A percentile compares a stretch with the other conserved stretches of the same genome.
phyloP scores from a whole-genome alignment of 2,329 filamentous ascomycete species.

The Ilyonectria robusta region DNA sequence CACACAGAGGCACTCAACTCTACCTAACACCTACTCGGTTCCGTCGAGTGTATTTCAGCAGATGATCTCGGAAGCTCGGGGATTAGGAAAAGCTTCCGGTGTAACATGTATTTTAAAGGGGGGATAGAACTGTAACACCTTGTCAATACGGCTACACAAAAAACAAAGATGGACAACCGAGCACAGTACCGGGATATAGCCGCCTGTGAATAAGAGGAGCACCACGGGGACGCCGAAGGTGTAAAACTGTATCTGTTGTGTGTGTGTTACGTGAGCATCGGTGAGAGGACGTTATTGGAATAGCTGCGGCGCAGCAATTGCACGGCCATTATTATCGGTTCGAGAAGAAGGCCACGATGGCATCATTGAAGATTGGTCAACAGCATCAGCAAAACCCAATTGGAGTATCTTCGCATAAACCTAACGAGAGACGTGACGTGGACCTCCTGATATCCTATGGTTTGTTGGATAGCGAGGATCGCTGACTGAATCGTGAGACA shows the following conservation, averaged over 20 bases:
- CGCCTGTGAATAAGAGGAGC: not conserved
- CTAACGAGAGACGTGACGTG: not conserved
- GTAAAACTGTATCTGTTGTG: not conserved
- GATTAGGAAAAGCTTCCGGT: constrained; percentile 27
- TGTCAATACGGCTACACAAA: constrained; percentile 23
- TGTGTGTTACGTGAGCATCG: too few species aligned
- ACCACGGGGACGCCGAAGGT: not conserved
- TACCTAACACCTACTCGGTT: constrained; percentile 44
- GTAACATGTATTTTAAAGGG: constrained; percentile 48
- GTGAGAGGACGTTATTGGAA: not conserved
- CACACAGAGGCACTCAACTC: constrained; percentile 49
- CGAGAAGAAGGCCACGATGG: not conserved
- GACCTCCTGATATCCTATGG: not conserved
- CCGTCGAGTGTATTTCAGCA: constrained; percentile 44
- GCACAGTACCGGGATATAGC: not conserved
- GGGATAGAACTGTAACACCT: constrained; percentile 47
- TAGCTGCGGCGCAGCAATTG: not conserved
- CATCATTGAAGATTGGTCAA: not conserved
- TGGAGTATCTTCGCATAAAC: not conserved
- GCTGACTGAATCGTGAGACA: constrained; percentile 15
- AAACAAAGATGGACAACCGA: constrained; percentile 10
- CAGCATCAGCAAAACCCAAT: not conserved
- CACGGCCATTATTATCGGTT: not conserved
- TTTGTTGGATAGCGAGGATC: constrained; percentile 6
- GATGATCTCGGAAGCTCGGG: constrained; percentile 37